A percentile compares a stretch with the other conserved stretches of the same genome.
phyloP scores from a whole-genome alignment of 805 yeast species.

The Citeromyces matritensis region DNA sequence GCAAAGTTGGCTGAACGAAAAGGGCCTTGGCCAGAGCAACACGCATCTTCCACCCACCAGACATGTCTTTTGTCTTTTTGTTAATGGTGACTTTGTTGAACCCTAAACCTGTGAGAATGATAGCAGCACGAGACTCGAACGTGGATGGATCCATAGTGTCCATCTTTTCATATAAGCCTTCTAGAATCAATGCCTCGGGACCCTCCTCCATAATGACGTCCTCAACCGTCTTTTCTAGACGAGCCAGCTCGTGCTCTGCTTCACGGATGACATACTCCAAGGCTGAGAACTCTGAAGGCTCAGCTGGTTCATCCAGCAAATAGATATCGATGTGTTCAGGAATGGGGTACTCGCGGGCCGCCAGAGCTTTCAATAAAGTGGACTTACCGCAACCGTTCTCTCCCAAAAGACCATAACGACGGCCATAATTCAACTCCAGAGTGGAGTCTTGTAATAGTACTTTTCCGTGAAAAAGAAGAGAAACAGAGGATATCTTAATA shows the following conservation, averaged over 20 bases:
- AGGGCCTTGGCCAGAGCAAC: conserved; percentile 96
- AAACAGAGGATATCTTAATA: conserved; percentile 79
- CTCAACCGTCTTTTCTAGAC: conserved; percentile 85
- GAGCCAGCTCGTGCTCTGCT: conserved; percentile 85
- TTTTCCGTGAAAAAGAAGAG: conserved; percentile 93
- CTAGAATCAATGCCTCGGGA: conserved; percentile 80
- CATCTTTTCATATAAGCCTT: conserved; percentile 85
- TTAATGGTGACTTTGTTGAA: conserved; percentile 76
- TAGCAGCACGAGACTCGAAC: conserved; percentile 92
- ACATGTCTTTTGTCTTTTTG: conserved; percentile 96
- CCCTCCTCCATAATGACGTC: conserved; percentile 81
- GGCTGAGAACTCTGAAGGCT: conserved; percentile 82
- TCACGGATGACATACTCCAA: conserved; percentile 93
- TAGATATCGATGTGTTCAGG: conserved; percentile 88
- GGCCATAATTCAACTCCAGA: conserved; percentile 89
- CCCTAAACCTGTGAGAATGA: conserved; percentile 93
- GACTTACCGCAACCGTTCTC: conserved; percentile 99
- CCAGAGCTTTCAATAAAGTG: conserved; percentile 82
- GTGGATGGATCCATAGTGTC: conserved; percentile 94
- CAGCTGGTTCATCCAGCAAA: conserved; percentile 94
- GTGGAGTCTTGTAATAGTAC: conserved; percentile 86
- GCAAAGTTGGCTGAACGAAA: conserved; percentile 92
- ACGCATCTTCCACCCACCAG: conserved; percentile 99
- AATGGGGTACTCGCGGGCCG: conserved; percentile 92
- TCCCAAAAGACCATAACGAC: conserved; percentile 94